Evolutionary conservation across 2,329 filamentous ascomycete genomes (phyloP), one percentile per base, ranked within the genome.

Genomic region (Alternaria atra): DNA sequence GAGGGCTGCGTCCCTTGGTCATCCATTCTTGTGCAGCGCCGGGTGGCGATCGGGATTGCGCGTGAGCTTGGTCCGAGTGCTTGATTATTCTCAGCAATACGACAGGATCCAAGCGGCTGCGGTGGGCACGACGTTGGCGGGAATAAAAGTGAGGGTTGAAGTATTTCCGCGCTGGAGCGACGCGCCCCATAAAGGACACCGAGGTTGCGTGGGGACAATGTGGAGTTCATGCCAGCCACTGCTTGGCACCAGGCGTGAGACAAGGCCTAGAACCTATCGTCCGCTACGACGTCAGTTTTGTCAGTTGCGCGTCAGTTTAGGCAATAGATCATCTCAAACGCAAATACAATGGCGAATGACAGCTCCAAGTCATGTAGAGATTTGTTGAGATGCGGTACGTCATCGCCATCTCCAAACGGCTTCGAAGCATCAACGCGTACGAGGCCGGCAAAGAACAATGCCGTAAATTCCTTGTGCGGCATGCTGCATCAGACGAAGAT

Each of bases 121-220:
- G 61, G 64, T 63, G 63, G 55, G 61, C 63, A 64, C 65, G 63
- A 63, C 56, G 61, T 62, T 63, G 66, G 61, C 70, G 71, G 71
- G 69, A 73, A 72, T 73, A 72, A 72, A 35, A 58, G 64, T 58
- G 47, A 46, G 56, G 48, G 53, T 39, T 23, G 57, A 53, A 52
- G 65, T 70, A 65, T 69, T 72, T 58, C 69, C 68, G 69, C 46
- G 20, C 32, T 50, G 32, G 32, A 50, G 30, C 46, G 60, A 67
- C 59, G 57, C 60, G 60, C 62, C 52, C 46, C 25, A 51, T 13
- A 50, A 57, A 63, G 52, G 55, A 52, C 52, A 58, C 61, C 59
- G 59, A 46, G 63, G 55, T 47, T 52, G 52, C 37, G 30, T 50
- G 56, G 59, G 65, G 40, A 55, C 61, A 61, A 27, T 59, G 61